Conservation (phyloP, 2,329 filamentous ascomycete genomes). For the Colletotrichum eremochloae region DNA sequence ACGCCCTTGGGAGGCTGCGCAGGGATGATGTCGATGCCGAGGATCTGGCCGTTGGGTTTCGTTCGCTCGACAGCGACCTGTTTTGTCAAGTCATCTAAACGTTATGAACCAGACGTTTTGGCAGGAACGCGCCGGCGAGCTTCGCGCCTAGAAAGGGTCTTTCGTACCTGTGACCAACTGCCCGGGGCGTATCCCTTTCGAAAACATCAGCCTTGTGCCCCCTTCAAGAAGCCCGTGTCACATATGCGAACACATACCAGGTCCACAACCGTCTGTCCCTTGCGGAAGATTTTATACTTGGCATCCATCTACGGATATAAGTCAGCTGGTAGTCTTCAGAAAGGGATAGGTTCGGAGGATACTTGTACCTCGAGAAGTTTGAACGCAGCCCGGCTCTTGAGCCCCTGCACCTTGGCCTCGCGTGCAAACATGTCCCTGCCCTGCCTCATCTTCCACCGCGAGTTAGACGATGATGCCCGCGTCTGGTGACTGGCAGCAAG, state of each 20-base stretch:
- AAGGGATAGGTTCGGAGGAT: background rate
- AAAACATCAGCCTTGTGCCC: background rate
- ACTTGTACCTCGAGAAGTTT: constrained; percentile 84
- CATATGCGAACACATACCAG: constrained; percentile 68
- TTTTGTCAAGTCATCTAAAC: constrained; percentile 24
- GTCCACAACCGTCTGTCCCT: constrained; percentile 89
- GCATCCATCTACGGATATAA: constrained; percentile 76
- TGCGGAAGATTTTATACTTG: constrained; percentile 83
- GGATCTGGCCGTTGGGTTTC: constrained; percentile 79
- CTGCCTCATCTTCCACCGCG: constrained; percentile 86
- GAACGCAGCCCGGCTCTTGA: constrained; percentile 93
- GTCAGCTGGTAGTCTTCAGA: constrained; percentile 14
- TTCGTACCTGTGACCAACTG: constrained; percentile 75
- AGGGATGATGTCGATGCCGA: constrained; percentile 95
- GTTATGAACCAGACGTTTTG: background rate
- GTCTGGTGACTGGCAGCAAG: background rate
- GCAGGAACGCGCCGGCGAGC: background rate
- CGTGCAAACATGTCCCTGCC: constrained; percentile 77
- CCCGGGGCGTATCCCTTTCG: constrained; percentile 82
- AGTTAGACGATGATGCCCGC: constrained; percentile 71
- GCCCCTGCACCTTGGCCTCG: constrained; percentile 80
- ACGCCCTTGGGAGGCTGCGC: constrained; percentile 91
- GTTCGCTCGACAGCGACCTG: constrained; percentile 87
- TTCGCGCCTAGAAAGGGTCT: background rate
- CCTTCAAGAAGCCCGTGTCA: background rate